Base-by-base conservation (phyloP, 371 early-diverging fungal species). In the Saksenaea vasiformis region DNA sequence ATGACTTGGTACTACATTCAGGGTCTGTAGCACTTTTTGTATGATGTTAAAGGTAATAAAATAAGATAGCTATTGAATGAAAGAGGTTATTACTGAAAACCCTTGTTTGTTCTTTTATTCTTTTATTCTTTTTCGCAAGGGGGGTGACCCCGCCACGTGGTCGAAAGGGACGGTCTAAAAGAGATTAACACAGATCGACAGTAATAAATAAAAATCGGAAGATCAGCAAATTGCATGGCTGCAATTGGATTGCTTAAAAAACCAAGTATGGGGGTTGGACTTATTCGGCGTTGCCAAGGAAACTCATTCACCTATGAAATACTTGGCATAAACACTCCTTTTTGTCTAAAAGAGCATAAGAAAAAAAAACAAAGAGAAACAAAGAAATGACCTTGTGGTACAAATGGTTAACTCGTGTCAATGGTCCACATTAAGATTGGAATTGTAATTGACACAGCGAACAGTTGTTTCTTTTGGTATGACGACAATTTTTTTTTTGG, bases 401-500 rank as follows among this genome's bases (percentile, higher is more conserved):
- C 51, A 5, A 47, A 47, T 22, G 51, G 51, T 47, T 19, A 17
- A 47, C 51, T 47, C 51, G 51, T 47, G 51, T 47, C 51, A 22
- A 47, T n/a, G 51, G 9, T 22, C 51, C 51, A 10, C 22, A 47
- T 47, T 47, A 47, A 47, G 51, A 22, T 47, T 22, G 51, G 9
- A 47, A 47, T 19, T 22, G 17, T 22, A 47, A 47, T 47, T 22
- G 24, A 47, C 22, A 47, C 51, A 47, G 51, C 51, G 51, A 22
- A 47, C 19, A 22, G 51, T 3, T 17, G 24, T 47, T 41, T 41
- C 43, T 47, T 47, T 47, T 47, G n/a, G 51, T 47, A 47, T 47
- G 51, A 47, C 51, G 51, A 47, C 51, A 22, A 22, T 22, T 47
- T 47, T 47, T 47, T 47, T 47, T 47, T 47, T 47, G 51, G 51